These are phyloP conservation scores for Neolentinus lepideus DNA, from an alignment of 1,284 basidiomycete species.

Conservation along the genomic window DNA sequence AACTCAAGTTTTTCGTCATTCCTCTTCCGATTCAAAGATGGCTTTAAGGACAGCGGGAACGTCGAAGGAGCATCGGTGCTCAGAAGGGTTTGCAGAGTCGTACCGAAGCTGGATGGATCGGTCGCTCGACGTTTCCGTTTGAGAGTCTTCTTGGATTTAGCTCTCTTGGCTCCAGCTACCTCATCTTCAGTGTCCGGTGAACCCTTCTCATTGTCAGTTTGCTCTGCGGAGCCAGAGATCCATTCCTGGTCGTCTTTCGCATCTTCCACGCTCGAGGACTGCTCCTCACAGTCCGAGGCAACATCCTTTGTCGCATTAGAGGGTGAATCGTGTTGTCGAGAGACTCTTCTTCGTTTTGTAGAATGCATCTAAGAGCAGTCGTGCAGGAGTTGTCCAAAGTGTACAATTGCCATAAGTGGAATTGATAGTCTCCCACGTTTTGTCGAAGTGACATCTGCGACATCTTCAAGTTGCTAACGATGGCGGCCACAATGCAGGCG, in stretches of 20 bases:
- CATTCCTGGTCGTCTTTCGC: background rate
- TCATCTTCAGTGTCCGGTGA: slow-evolving; percentile 54
- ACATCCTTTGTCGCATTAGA: background rate
- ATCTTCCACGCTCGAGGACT: background rate
- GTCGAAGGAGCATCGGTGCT: slow-evolving; percentile 58
- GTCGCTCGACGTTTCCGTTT: slow-evolving; percentile 79
- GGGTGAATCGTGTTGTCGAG: background rate
- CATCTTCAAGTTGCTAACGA: too few species aligned
- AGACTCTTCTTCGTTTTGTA: background rate
- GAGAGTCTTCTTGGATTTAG: slow-evolving; percentile 69
- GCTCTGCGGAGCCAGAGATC: slow-evolving; percentile 13
- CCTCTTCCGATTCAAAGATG: slow-evolving; percentile 55
- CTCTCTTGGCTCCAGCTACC: slow-evolving; percentile 40
- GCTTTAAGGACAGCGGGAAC: slow-evolving; percentile 68
- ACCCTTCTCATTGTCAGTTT: slow-evolving; percentile 20
- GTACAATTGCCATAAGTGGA: too few species aligned
- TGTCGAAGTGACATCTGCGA: too few species aligned
- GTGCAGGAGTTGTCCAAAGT: too few species aligned
- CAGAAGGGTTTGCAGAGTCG: slow-evolving; percentile 61
- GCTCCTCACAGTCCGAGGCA: background rate
- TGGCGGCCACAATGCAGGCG: background rate
- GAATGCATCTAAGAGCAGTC: background rate
- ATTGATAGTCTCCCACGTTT: too few species aligned
- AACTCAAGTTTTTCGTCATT: slow-evolving; percentile 69
- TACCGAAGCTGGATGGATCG: slow-evolving; percentile 64